Conservation (phyloP, 2,329 filamentous ascomycete species). For the Endothia cerciana region DNA sequence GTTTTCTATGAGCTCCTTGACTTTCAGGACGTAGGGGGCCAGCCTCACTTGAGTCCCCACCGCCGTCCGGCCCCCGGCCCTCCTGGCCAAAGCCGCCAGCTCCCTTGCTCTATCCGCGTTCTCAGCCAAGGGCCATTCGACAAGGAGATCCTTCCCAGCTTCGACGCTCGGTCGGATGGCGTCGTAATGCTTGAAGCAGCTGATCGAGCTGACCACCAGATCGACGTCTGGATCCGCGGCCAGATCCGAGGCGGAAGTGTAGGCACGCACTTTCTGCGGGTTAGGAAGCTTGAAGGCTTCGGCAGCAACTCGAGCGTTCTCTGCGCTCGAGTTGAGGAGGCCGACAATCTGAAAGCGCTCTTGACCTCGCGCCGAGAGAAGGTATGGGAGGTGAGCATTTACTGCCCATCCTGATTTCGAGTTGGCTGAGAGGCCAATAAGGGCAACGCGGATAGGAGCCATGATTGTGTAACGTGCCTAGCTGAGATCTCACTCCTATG, state of each 20-base stretch:
- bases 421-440: constrained; percentile 60
- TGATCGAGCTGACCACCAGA: constrained; percentile 57
- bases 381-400: constrained; percentile 61
- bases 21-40: constrained; percentile 47
- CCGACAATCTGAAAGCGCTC: constrained; percentile 53
- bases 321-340: constrained; percentile 53
- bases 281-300: constrained; percentile 43
- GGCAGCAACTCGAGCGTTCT: constrained; percentile 49
- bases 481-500: background rate
- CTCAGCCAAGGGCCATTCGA: constrained; percentile 62
- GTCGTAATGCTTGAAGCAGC: constrained; percentile 56
- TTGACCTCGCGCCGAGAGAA: constrained; percentile 50
- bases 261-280: constrained; percentile 46
- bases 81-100: constrained; percentile 42
- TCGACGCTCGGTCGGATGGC: constrained; percentile 51
- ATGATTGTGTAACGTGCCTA: constrained; percentile 16
- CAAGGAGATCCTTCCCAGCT: constrained; percentile 56
- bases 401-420: constrained; percentile 58
- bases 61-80: constrained; percentile 39
- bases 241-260: constrained; percentile 53
- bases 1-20: constrained; percentile 48
- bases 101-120: constrained; percentile 46
- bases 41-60: constrained; percentile 57
- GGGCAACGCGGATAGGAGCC: constrained; percentile 58
- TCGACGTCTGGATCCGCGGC: constrained; percentile 55